Conservation (phyloP, 345 rosid genomes). For the Microthlaspi erraticum region DNA sequence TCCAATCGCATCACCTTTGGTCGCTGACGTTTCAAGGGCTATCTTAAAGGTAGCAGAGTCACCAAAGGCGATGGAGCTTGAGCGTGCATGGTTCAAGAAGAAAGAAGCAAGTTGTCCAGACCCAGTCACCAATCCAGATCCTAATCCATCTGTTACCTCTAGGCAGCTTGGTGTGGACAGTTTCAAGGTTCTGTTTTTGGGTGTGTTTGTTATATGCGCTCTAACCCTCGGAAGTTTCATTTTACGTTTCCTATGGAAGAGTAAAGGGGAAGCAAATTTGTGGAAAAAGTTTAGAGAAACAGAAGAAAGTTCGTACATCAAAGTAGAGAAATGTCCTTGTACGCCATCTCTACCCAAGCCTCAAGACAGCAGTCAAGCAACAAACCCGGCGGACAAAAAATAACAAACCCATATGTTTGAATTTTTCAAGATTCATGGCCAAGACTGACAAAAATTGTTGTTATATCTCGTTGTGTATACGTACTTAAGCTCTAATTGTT, state of each 20-base stretch:
- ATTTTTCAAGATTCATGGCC: neutral
- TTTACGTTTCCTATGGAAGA: slow-evolving; percentile 16
- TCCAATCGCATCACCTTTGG: slow-evolving; percentile 55
- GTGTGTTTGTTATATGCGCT: slow-evolving; percentile 32
- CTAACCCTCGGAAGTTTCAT: slow-evolving; percentile 41
- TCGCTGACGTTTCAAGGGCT: slow-evolving; percentile 53
- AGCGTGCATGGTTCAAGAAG: slow-evolving; percentile 35
- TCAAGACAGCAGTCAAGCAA: too few species aligned
- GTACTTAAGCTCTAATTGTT: too few species aligned
- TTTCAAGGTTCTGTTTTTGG: slow-evolving; percentile 51
- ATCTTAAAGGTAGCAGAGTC: slow-evolving; percentile 50
- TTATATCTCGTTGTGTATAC: too few species aligned
- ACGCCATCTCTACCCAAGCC: neutral
- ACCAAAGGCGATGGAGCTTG: slow-evolving; percentile 37
- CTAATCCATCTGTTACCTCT: slow-evolving; percentile 33
- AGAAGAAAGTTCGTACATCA: neutral
- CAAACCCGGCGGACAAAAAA: too few species aligned
- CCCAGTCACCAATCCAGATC: slow-evolving; percentile 29
- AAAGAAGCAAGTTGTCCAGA: slow-evolving; percentile 41
- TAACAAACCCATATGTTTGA: neutral
- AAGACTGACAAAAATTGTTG: too few species aligned
- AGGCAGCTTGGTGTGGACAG: slow-evolving; percentile 47
- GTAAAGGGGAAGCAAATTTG: neutral
- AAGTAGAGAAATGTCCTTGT: slow-evolving; percentile 2
- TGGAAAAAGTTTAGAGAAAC: too few species aligned